These are phyloP conservation scores for Termitomyces bulborhizus DNA, from an alignment of 768 basidiomycete species.

Conservation along the genomic window DNA sequence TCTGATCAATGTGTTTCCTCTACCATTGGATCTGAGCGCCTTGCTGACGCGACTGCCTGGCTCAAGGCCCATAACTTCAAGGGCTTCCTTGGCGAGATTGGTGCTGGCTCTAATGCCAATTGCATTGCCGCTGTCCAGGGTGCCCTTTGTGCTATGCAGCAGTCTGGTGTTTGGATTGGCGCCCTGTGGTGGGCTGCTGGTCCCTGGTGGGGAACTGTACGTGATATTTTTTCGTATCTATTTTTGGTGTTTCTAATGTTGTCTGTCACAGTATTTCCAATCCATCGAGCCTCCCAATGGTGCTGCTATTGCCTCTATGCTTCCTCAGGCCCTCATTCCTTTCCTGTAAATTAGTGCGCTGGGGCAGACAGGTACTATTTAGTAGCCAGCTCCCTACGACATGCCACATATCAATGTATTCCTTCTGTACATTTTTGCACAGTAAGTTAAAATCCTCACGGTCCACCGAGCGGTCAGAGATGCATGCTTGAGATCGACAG, in stretches of 20 bases:
- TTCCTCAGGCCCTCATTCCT: slow-evolving; percentile 51
- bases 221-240: slow-evolving; percentile 16
- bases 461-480: no score
- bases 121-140: slow-evolving; percentile 47
- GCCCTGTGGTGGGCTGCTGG: slow-evolving; percentile 55
- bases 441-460: background rate
- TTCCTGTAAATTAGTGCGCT: slow-evolving; percentile 34
- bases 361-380: background rate
- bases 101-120: slow-evolving; percentile 39
- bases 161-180: slow-evolving; percentile 53
- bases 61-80: slow-evolving; percentile 52
- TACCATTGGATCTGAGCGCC: slow-evolving; percentile 54
- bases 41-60: slow-evolving; percentile 52
- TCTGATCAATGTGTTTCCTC: slow-evolving; percentile 46
- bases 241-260: slow-evolving; percentile 1
- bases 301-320: slow-evolving; percentile 42
- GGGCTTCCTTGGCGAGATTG: slow-evolving; percentile 62
- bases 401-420: background rate
- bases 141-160: slow-evolving; percentile 54
- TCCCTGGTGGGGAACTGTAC: slow-evolving; percentile 52
- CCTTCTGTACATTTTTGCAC: background rate
- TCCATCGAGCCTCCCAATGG: slow-evolving; percentile 59
- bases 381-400: background rate
- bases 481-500: no score
- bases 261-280: slow-evolving; percentile 41